A percentile compares a stretch with the other conserved stretches of the same genome.
Evolutionary conservation across 306 rosid genomes (phyloP).

Genomic region (Elaeagnus macrophylla): DNA sequence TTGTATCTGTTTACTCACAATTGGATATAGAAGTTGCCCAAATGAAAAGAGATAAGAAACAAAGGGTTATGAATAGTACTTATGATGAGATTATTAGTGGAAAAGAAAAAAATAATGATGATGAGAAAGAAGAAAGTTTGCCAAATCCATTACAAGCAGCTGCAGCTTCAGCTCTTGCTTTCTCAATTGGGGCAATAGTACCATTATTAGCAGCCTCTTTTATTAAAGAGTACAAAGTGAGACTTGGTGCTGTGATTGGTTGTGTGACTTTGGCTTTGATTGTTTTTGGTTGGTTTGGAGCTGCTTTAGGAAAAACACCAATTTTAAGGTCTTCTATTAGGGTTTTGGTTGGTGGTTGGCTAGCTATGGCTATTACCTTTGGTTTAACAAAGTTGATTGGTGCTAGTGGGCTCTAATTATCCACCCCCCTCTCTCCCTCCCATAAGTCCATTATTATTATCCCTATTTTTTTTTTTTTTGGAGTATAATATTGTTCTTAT

Average conservation of each 20-base stretch:
- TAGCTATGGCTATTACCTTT: slow-evolving; percentile 81
- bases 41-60: slow-evolving; percentile 39
- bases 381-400: slow-evolving; percentile 77
- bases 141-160: slow-evolving; percentile 91
- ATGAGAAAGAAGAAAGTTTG: slow-evolving; percentile 34
- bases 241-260: slow-evolving; percentile 49
- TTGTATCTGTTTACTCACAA: slow-evolving; percentile 86
- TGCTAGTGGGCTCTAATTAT: slow-evolving; percentile 47
- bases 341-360: slow-evolving; percentile 83
- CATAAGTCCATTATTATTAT: too few relatives aligned
- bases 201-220: slow-evolving; percentile 81
- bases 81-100: slow-evolving; percentile 1
- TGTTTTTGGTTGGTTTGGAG: slow-evolving; percentile 74
- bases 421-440: too few relatives aligned
- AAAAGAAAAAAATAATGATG: background rate
- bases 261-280: slow-evolving; percentile 63
- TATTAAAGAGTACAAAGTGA: slow-evolving; percentile 48
- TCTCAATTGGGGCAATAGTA: slow-evolving; percentile 75
- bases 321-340: slow-evolving; percentile 35
- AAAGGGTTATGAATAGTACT: background rate
- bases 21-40: slow-evolving; percentile 76
- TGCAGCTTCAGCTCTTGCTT: slow-evolving; percentile 75
- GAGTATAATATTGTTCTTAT: too few relatives aligned
- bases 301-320: slow-evolving; percentile 60
- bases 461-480: too few relatives aligned